Evolutionary conservation across 2,329 filamentous ascomycete genomes (phyloP).

Genomic region (Verruconis gallopava): DNA sequence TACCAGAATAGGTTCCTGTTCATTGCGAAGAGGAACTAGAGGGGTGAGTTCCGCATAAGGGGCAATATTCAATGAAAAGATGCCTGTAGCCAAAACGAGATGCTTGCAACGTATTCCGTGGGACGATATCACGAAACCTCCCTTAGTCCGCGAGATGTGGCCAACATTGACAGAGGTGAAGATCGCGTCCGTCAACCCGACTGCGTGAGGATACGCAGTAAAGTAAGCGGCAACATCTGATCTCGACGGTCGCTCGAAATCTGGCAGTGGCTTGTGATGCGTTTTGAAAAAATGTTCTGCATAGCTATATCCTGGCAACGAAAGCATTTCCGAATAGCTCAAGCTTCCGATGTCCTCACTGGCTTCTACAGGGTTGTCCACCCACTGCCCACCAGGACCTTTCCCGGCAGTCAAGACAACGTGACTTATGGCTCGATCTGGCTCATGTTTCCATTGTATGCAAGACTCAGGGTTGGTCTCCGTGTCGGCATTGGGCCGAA

Average conservation of each 20-base stretch:
- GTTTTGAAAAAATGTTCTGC: constrained; percentile 35
- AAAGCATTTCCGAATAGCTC: constrained; percentile 50
- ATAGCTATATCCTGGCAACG: constrained; percentile 46
- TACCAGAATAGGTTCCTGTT: constrained; percentile 35
- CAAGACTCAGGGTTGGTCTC: constrained; percentile 40
- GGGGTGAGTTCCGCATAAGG: constrained; percentile 37
- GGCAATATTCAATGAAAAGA: constrained; percentile 42
- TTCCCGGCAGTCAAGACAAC: constrained; percentile 39
- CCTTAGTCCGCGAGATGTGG: constrained; percentile 29
- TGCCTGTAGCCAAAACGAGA: constrained; percentile 46
- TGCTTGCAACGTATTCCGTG: constrained; percentile 41
- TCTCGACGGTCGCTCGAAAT: constrained; percentile 43
- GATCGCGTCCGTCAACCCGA: constrained; percentile 37
- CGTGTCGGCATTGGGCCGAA: constrained; percentile 46
- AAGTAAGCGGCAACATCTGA: constrained; percentile 43
- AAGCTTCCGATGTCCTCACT: constrained; percentile 45
- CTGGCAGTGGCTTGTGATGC: constrained; percentile 30
- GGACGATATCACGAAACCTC: constrained; percentile 38
- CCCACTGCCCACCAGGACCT: constrained; percentile 46
- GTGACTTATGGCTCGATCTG: constrained; percentile 39
- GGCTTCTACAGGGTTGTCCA: constrained; percentile 37
- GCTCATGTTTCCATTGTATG: constrained; percentile 40
- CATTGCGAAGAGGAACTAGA: constrained; percentile 21
- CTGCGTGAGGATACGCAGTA: constrained; percentile 38
- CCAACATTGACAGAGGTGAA: constrained; percentile 29